phyloP scores from a whole-genome alignment of 1,284 basidiomycete genomes.

The Microbotryum intermedium region DNA sequence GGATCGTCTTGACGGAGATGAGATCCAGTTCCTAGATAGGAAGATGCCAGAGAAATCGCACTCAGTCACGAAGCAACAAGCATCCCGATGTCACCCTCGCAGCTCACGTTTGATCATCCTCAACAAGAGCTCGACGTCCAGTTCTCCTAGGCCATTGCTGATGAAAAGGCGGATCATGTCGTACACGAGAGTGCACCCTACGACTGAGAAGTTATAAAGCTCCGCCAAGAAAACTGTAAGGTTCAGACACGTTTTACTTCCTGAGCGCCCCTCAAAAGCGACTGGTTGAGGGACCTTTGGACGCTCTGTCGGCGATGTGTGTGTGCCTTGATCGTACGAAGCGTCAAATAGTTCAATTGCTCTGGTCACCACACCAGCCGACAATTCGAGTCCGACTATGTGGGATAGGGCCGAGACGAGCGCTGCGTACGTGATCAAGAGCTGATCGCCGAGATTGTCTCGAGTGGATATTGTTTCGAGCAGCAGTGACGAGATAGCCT shows the following conservation, averaged over 20 bases:
- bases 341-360: conserved; percentile 20
- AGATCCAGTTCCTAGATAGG: conserved; percentile 60
- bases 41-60: background rate
- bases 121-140: conserved; percentile 75
- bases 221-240: conserved; percentile 79
- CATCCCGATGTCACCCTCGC: background rate
- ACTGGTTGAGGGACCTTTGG: conserved; percentile 9
- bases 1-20: conserved; percentile 66
- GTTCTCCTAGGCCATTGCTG: conserved; percentile 56
- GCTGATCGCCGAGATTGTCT: conserved; percentile 71
- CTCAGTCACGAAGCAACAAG: background rate
- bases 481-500: conserved; percentile 66
- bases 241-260: conserved; percentile 74
- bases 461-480: conserved; percentile 74
- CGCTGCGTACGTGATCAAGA: conserved; percentile 82
- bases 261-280: conserved; percentile 26
- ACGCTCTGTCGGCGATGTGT: conserved; percentile 35
- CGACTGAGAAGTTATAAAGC: conserved; percentile 89
- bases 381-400: conserved; percentile 82
- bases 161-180: conserved; percentile 79
- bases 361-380: conserved; percentile 44
- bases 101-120: conserved; percentile 73
- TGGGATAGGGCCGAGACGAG: conserved; percentile 77
- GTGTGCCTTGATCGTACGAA: conserved; percentile 50
- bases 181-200: conserved; percentile 79